These are phyloP conservation scores for Eustoma russellianum DNA, from an alignment of 257 asterid genomes.

Conservation along the genomic window DNA sequence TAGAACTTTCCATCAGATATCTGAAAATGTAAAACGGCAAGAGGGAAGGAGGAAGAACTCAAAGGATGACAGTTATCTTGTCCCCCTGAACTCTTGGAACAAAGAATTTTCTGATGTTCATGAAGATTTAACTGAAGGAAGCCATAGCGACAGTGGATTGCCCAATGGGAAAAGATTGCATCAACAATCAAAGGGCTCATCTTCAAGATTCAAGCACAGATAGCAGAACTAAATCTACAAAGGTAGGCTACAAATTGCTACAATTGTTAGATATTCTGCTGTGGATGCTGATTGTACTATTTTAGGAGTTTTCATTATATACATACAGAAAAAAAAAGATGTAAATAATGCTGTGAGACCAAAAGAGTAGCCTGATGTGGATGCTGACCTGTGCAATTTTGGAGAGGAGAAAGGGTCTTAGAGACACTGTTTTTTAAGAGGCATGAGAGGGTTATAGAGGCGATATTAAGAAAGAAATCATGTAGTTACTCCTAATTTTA, in stretches of 20 bases:
- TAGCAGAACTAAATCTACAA: slow-evolving; percentile 6
- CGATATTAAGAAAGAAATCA: too few species aligned
- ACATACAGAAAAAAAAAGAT: not conserved
- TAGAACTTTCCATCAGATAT: slow-evolving; percentile 73
- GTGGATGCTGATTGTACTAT: not conserved
- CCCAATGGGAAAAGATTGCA: slow-evolving; percentile 36
- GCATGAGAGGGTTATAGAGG: too few species aligned
- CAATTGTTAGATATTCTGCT: slow-evolving; percentile 7
- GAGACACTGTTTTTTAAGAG: too few species aligned
- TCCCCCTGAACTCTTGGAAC: slow-evolving; percentile 59
- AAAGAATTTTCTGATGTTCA: slow-evolving; percentile 66
- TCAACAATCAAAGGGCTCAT: slow-evolving; percentile 29
- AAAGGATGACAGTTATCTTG: slow-evolving; percentile 75
- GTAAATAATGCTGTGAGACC: not conserved
- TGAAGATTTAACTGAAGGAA: slow-evolving; percentile 55
- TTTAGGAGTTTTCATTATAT: too few species aligned
- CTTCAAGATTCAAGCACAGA: slow-evolving; percentile 41
- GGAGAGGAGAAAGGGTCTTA: too few species aligned
- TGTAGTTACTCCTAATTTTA: too few species aligned
- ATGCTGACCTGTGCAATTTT: too few species aligned
- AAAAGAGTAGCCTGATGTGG: too few species aligned
- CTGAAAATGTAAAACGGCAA: slow-evolving; percentile 72
- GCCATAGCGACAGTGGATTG: slow-evolving; percentile 70
- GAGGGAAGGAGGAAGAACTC: slow-evolving; percentile 56
- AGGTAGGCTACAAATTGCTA: not conserved